A percentile compares a stretch with the other conserved stretches of the same genome.
Evolutionary conservation across 2,329 filamentous ascomycete species (phyloP).

Genomic region (Curvularia eragrostidis): DNA sequence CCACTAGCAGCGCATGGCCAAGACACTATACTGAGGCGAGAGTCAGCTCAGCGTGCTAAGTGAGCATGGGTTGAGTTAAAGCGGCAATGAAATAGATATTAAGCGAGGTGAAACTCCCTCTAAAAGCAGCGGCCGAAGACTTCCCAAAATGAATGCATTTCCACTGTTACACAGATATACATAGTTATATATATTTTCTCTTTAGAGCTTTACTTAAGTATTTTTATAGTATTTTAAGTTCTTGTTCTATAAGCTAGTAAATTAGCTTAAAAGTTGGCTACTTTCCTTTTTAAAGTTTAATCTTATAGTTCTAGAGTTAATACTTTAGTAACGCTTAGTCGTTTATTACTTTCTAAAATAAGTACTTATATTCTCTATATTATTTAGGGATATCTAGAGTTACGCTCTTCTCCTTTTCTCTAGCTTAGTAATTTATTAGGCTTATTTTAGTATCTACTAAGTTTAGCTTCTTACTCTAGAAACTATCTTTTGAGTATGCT

Average conservation of each 20-base stretch:
- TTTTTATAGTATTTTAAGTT: too few relatives aligned
- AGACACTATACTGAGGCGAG: conserved; percentile 1
- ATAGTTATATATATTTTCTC: conserved; percentile 3
- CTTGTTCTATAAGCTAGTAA: too few relatives aligned
- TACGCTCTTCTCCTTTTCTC: not conserved
- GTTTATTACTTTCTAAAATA: not conserved
- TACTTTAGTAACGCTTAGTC: not conserved
- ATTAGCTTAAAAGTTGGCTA: too few relatives aligned
- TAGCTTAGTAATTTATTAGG: not conserved
- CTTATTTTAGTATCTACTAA: not conserved
- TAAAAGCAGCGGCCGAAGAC: conserved; percentile 6
- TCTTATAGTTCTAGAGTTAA: too few relatives aligned
- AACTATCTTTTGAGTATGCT: not conserved
- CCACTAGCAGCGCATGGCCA: conserved; percentile 1
- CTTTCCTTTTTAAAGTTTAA: too few relatives aligned
- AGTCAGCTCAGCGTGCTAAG: conserved; percentile 2
- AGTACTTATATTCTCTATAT: not conserved
- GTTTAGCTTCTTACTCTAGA: not conserved
- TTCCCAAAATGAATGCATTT: conserved; percentile 3
- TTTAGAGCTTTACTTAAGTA: too few relatives aligned
- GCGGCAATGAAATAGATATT: not conserved
- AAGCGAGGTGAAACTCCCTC: conserved; percentile 4
- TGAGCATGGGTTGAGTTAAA: conserved; percentile 7
- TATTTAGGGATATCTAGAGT: not conserved
- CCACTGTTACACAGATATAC: conserved; percentile 3